Percentiles rank a stretch among this genome's conserved stretches.
phyloP scores from a whole-genome alignment of 2,329 filamentous ascomycete species.

The Calonectria pseudoturangicola region DNA sequence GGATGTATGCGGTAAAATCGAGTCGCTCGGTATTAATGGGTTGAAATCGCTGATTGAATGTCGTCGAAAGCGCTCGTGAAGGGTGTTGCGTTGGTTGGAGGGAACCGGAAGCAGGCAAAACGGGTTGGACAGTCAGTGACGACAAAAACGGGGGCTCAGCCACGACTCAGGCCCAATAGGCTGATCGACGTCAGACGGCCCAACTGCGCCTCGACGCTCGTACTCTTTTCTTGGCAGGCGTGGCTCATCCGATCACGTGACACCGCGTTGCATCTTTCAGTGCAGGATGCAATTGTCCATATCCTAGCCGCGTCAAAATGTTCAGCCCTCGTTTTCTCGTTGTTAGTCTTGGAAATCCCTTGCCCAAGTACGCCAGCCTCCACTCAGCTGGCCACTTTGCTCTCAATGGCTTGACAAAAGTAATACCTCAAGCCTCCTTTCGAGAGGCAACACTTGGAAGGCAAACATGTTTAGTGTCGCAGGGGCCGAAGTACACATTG shows the following conservation, averaged over 20 bases:
- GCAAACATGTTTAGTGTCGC: slow-evolving; percentile 69
- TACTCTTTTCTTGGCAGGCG: slow-evolving; percentile 42
- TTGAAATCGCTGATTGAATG: slow-evolving; percentile 35
- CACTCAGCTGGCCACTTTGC: slow-evolving; percentile 92
- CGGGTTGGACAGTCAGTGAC: slow-evolving; percentile 55
- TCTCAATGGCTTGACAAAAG: slow-evolving; percentile 75
- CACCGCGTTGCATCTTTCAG: slow-evolving; percentile 39
- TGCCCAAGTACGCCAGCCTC: slow-evolving; percentile 83
- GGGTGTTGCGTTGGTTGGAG: slow-evolving; percentile 43
- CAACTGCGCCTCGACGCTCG: slow-evolving; percentile 36
- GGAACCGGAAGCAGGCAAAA: slow-evolving; percentile 47
- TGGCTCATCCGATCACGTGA: slow-evolving; percentile 54
- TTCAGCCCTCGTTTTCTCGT: slow-evolving; percentile 79
- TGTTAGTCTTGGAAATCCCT: slow-evolving; percentile 91
- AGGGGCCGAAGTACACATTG: slow-evolving; percentile 75
- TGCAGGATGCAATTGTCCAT: too few species aligned
- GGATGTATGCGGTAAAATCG: slow-evolving; percentile 42
- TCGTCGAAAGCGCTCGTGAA: slow-evolving; percentile 44
- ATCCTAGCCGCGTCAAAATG: slow-evolving; percentile 53
- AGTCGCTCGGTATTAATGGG: slow-evolving; percentile 36
- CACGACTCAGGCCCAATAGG: slow-evolving; percentile 57
- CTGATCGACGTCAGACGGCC: slow-evolving; percentile 57
- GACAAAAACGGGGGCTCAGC: slow-evolving; percentile 58
- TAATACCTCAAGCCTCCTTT: slow-evolving; percentile 69
- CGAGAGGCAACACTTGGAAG: slow-evolving; percentile 68